phyloP scores from a whole-genome alignment of 140 eudicot genomes.

The Anethum foeniculum region DNA sequence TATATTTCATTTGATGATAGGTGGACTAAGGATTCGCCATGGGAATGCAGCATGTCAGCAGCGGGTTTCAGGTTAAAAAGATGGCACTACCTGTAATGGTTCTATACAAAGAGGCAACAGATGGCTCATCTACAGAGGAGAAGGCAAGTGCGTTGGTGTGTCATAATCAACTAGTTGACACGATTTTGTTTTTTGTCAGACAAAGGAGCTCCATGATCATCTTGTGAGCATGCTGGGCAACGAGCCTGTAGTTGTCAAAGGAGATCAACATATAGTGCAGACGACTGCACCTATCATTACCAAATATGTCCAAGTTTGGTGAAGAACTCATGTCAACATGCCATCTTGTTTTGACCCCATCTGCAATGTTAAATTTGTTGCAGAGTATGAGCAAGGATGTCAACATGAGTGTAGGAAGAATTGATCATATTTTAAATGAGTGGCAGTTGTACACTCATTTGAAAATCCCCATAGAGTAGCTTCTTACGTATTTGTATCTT shows the following conservation, averaged over 20 bases:
- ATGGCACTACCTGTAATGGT: slow-evolving; percentile 46
- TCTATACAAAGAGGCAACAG: slow-evolving; percentile 46
- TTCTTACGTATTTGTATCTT: too few relatives aligned
- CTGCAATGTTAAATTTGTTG: not conserved
- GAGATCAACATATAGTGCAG: slow-evolving; percentile 42
- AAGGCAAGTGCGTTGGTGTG: slow-evolving; percentile 53
- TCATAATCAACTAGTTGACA: slow-evolving; percentile 51
- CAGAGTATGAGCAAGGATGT: slow-evolving; percentile 79
- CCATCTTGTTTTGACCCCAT: not conserved
- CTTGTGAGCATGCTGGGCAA: slow-evolving; percentile 50
- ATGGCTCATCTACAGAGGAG: slow-evolving; percentile 52
- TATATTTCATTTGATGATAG: slow-evolving; percentile 4
- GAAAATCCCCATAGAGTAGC: too few relatives aligned
- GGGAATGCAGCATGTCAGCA: slow-evolving; percentile 26
- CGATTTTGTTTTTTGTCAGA: slow-evolving; percentile 45
- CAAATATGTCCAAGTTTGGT: not conserved
- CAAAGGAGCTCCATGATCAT: slow-evolving; percentile 57
- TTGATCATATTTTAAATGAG: too few relatives aligned
- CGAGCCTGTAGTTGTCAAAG: slow-evolving; percentile 50
- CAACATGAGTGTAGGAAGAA: too few relatives aligned
- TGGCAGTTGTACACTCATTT: too few relatives aligned
- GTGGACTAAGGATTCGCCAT: slow-evolving; percentile 35
- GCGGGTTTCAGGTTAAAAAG: slow-evolving; percentile 31
- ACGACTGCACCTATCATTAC: not conserved
- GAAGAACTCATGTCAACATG: not conserved